Conservation (phyloP, 371 early-diverging fungal genomes). For the Mucor lusitanicus region DNA sequence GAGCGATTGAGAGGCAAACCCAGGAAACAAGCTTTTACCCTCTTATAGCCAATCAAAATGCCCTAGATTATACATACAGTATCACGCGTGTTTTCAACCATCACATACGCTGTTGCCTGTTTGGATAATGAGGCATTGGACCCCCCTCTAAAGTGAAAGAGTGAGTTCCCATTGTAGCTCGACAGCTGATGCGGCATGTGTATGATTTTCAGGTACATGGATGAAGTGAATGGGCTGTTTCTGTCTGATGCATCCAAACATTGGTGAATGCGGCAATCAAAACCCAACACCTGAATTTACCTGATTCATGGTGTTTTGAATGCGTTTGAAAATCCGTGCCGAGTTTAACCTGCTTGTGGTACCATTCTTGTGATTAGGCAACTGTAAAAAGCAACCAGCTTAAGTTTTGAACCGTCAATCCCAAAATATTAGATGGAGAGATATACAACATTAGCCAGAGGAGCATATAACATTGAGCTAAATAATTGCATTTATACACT, state of each 20-base stretch:
- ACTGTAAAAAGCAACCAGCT: no score
- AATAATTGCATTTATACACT: no score
- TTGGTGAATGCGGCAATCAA: not conserved
- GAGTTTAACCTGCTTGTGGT: not conserved
- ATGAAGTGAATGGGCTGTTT: not conserved
- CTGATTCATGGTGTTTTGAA: not conserved
- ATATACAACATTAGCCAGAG: no score
- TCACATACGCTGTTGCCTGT: not conserved
- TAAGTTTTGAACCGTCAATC: no score
- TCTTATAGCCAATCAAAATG: not conserved
- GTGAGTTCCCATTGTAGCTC: not conserved
- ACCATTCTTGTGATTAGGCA: no score
- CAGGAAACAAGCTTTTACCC: not conserved
- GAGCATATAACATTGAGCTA: no score
- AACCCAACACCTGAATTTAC: not conserved
- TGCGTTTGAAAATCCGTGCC: not conserved
- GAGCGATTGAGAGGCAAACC: not conserved
- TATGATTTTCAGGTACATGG: not conserved
- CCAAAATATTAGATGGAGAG: no score
- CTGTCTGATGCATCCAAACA: not conserved
- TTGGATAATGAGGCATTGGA: not conserved
- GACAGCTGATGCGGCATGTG: not conserved
- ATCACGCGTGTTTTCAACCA: not conserved
- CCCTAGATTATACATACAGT: not conserved
- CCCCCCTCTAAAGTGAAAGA: not conserved